phyloP scores from a whole-genome alignment of 768 basidiomycete genomes.

The Boletus vinaceobasis region DNA sequence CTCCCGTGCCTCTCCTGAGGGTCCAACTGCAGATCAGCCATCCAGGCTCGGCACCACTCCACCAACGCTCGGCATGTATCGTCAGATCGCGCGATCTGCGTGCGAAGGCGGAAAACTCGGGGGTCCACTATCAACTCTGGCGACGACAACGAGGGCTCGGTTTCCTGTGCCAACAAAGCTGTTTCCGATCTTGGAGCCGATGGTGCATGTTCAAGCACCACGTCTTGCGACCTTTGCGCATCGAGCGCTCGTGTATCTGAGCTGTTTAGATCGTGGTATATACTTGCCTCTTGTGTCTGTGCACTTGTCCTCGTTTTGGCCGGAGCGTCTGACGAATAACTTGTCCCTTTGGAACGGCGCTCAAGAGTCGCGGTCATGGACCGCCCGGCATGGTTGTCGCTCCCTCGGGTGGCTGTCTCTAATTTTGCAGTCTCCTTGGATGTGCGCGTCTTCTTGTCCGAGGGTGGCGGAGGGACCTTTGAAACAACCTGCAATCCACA shows the following conservation, averaged over 20 bases:
- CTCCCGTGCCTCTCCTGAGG: background rate
- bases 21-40: background rate
- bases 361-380: background rate
- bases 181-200: background rate
- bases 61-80: constrained; percentile 1
- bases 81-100: constrained; percentile 5
- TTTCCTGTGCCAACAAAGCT: background rate
- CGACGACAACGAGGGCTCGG: background rate
- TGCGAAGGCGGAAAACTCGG: constrained; percentile 2
- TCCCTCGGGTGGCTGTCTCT: background rate
- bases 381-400: background rate
- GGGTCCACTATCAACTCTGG: constrained; percentile 10
- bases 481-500: background rate
- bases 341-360: background rate
- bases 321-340: background rate
- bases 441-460: background rate
- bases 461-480: background rate
- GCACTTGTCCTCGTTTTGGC: background rate
- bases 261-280: background rate
- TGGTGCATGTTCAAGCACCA: no score
- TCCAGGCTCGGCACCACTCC: constrained; percentile 10
- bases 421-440: background rate
- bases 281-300: background rate
- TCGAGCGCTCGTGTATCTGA: background rate
- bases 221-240: background rate